Base-by-base conservation (phyloP, 306 rosid genomes). In the Glycine soja region DNA sequence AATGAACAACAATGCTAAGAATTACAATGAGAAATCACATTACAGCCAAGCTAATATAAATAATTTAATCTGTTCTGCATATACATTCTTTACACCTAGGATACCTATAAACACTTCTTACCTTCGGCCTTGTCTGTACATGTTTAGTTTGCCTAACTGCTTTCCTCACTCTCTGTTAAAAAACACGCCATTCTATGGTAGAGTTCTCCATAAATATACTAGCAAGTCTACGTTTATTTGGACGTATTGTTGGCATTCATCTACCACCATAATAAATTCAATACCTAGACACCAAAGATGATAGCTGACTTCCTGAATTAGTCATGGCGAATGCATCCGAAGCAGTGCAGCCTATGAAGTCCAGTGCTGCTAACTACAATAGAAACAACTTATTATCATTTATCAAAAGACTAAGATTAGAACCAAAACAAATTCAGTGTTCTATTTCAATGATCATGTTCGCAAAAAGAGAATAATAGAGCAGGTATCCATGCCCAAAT, bases 311-410 rank as follows among this genome's bases (percentile, higher is more conserved):
- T 76, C 98, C 99, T 13, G 99, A 95, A 82, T 95, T 97, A 2
- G 99, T 95, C 97, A 95, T 95, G 80, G 99, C 91, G 88, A 95
- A 95, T 72, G 99, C 98, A 93, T 93, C 84, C 0, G 99, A 83
- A 75, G 98, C 99, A 36, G 94, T 90, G 89, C 94, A 90, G 70
- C 91, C 99, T 89, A 95, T 95, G 88, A 85, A 95, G 85, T 95
- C 99, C 91, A 95, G 86, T 56, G 99, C 98, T 7, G 99, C 98
- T 82, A 95, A 88, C 97, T 95, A 73, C 82, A 84, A 68, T 71
- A 82, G 56, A 81, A 62, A 58, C 11, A 43, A 42, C 66, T 59
- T 61, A 5, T n/a, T 19, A 76, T 84, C 74, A 84, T 81, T 77
- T 82, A 54, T 81, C 72, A 86, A 12, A 51, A 32, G 36, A 77